A percentile compares a stretch with the other conserved stretches of the same genome.
Evolutionary conservation across 2,329 filamentous ascomycete genomes (phyloP).

Genomic region (Amylocarpus encephaloides): DNA sequence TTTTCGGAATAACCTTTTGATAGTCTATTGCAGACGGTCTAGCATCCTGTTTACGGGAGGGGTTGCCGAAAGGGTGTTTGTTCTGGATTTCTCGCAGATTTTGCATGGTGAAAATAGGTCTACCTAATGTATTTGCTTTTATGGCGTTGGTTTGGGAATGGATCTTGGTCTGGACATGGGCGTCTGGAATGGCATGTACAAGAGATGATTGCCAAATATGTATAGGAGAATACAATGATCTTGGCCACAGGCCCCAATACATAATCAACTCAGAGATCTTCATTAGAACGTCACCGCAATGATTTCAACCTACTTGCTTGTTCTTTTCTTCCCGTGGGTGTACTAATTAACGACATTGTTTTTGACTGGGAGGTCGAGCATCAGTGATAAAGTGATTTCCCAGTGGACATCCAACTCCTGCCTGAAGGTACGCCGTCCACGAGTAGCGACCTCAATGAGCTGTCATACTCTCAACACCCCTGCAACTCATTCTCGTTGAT

Average conservation of each 20-base stretch:
- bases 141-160: constrained; percentile 15
- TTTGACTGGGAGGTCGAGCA: neutral
- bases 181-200: constrained; percentile 17
- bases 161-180: constrained; percentile 20
- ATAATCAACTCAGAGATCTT: neutral
- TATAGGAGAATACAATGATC: constrained; percentile 17
- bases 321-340: neutral
- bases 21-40: constrained; percentile 32
- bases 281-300: neutral
- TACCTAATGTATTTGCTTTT: no score
- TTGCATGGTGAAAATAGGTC: constrained; percentile 10
- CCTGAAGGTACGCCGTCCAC: no score
- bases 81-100: constrained; percentile 19
- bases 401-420: no score
- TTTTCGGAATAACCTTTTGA: constrained; percentile 29
- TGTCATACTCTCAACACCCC: neutral
- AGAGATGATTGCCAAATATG: constrained; percentile 13
- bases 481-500: neutral
- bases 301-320: neutral
- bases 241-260: constrained; percentile 16
- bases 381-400: no score
- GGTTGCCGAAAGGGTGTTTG: constrained; percentile 19
- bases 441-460: no score
- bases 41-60: constrained; percentile 34
- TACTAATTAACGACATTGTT: neutral